Evolutionary conservation across 2,329 filamentous ascomycete species (phyloP).

Genomic region (Tolypocladium ovalisporum): DNA sequence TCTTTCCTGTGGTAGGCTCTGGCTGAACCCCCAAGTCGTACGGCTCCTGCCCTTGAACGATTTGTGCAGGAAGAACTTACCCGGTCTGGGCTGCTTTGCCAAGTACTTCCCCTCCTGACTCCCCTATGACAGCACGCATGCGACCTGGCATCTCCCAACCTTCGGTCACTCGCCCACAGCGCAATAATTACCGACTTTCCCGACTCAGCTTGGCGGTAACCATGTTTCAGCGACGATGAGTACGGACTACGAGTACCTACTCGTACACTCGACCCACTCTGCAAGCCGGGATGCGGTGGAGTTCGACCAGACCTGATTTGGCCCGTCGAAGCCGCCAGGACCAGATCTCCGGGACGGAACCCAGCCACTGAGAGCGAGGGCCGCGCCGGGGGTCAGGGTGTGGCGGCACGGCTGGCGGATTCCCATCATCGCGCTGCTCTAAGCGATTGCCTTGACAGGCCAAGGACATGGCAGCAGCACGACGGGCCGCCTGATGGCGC

Average conservation of each 20-base stretch:
- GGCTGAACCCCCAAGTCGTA: too few relatives aligned
- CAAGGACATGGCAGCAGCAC: not conserved
- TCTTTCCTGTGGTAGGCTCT: not conserved
- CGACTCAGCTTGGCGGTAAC: not conserved
- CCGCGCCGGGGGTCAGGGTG: not conserved
- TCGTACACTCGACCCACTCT: not conserved
- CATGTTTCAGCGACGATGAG: not conserved
- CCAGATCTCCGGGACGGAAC: constrained; percentile 19
- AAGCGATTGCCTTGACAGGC: not conserved
- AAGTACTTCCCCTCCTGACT: too few relatives aligned
- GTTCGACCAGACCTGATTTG: constrained; percentile 12
- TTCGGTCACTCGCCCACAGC: not conserved
- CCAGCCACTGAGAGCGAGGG: constrained; percentile 6
- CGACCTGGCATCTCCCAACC: not conserved
- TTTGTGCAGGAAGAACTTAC: too few relatives aligned
- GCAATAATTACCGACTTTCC: not conserved
- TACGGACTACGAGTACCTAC: too few relatives aligned
- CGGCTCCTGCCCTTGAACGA: not conserved
- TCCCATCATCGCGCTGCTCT: not conserved
- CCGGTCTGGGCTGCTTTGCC: too few relatives aligned
- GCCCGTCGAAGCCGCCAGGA: constrained; percentile 19
- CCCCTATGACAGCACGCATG: too few relatives aligned
- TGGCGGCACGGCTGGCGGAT: not conserved
- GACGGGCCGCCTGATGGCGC: not conserved
- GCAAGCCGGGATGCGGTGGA: not conserved